Percentiles rank a stretch among this genome's conserved stretches.
These are phyloP conservation scores for Lactarius indigo DNA, from an alignment of 768 basidiomycete genomes.

Conservation along the genomic window DNA sequence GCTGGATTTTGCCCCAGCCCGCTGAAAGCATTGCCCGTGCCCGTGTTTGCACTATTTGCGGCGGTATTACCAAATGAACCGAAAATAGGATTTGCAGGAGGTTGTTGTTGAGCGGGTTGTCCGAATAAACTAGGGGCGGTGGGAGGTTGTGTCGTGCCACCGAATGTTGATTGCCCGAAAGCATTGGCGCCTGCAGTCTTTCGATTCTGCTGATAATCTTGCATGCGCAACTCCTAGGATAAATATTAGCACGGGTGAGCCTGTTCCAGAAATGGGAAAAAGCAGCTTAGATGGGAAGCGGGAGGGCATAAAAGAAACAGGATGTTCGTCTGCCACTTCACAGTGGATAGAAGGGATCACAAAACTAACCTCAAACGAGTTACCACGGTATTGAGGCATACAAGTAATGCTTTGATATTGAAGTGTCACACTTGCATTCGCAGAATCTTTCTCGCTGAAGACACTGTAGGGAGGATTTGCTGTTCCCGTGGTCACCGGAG, in stretches of 20 bases:
- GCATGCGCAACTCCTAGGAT: constrained; percentile 42
- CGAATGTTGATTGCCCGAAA: constrained; percentile 37
- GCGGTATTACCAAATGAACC: constrained; percentile 30
- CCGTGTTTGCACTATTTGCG: constrained; percentile 26
- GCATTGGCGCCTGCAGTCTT: constrained; percentile 37
- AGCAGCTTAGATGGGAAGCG: neutral
- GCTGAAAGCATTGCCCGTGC: constrained; percentile 31
- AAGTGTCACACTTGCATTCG: constrained; percentile 42
- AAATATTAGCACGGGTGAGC: neutral
- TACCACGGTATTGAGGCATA: constrained; percentile 73
- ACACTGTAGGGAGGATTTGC: constrained; percentile 59
- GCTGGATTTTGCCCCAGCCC: constrained; percentile 28
- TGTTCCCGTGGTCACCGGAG: constrained; percentile 67
- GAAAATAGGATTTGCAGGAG: constrained; percentile 31
- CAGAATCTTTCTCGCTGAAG: constrained; percentile 63
- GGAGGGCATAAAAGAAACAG: constrained; percentile 5
- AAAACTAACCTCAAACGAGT: constrained; percentile 50
- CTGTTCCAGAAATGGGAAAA: neutral
- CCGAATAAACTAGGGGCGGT: constrained; percentile 32
- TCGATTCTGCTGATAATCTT: constrained; percentile 47
- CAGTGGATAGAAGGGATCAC: constrained; percentile 14
- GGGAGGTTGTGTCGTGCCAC: constrained; percentile 28
- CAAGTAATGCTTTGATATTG: constrained; percentile 82
- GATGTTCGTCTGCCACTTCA: neutral
- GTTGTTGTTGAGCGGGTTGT: constrained; percentile 31